Evolutionary conservation across 2,329 filamentous ascomycete species (phyloP).

Genomic region (Coniochaeta sp.): DNA sequence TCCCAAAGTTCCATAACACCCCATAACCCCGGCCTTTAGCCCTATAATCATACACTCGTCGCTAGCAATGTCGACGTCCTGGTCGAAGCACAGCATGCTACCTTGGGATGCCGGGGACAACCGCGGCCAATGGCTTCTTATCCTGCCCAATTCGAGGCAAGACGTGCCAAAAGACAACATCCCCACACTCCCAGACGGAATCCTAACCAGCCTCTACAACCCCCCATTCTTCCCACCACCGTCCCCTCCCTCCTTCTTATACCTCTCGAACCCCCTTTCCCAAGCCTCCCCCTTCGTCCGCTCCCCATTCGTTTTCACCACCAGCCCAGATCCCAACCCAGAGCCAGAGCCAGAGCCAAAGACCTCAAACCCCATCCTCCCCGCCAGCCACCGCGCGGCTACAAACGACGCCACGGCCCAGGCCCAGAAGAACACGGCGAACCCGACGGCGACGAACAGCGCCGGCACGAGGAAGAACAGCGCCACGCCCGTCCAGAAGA

Average conservation of each 20-base stretch:
- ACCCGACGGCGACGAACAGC: conserved; percentile 56
- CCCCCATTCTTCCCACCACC: neutral
- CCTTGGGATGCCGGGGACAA: no score
- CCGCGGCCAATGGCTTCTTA: no score
- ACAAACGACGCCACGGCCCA: conserved; percentile 58
- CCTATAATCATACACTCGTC: no score
- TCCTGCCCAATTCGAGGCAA: no score
- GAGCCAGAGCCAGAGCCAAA: neutral
- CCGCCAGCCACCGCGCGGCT: conserved; percentile 31
- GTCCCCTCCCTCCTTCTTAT: neutral
- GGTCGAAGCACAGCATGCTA: no score
- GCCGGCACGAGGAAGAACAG: conserved; percentile 62
- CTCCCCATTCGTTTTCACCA: neutral
- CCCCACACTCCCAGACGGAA: no score
- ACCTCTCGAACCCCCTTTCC: neutral
- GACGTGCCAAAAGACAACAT: no score
- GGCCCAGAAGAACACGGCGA: conserved; percentile 59
- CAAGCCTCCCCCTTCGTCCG: neutral
- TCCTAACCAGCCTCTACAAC: neutral
- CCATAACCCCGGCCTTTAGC: no score
- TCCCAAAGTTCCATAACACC: no score
- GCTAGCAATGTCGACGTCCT: no score
- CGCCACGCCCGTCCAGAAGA: conserved; percentile 62
- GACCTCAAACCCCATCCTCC: neutral
- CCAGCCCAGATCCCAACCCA: neutral